phyloP scores from a whole-genome alignment of 805 yeast species.

The Pichia insulana region DNA sequence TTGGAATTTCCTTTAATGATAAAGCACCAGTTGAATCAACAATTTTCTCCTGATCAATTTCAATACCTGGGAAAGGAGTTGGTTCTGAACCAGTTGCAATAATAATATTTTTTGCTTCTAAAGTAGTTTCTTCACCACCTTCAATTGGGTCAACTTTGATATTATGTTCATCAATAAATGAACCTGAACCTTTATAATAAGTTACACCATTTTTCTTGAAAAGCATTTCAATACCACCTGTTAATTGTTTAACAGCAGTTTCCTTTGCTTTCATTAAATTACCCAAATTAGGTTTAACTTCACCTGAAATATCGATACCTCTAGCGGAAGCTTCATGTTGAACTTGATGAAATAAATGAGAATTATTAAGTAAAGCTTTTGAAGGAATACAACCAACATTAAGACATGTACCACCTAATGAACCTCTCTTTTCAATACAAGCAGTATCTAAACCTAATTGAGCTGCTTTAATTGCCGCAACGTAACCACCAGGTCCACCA shows the following conservation, averaged over 20 bases:
- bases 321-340: conserved; percentile 74
- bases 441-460: conserved; percentile 93
- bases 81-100: conserved; percentile 98
- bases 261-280: conserved; percentile 90
- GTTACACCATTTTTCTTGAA: conserved; percentile 94
- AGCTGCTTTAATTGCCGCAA: conserved; percentile 98
- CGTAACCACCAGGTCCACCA: conserved; percentile 99
- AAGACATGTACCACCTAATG: conserved; percentile 95
- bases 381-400: conserved; percentile 99
- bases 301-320: conserved; percentile 76
- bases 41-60: conserved; percentile 92
- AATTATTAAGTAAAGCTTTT: conserved; percentile 88
- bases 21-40: conserved; percentile 93
- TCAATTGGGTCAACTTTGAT: conserved; percentile 79
- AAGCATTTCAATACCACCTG: conserved; percentile 89
- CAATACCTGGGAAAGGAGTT: conserved; percentile 97
- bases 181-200: conserved; percentile 88
- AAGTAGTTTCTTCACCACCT: conserved; percentile 62
- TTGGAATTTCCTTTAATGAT: conserved; percentile 80
- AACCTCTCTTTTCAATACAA: conserved; percentile 94
- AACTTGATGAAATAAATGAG: conserved; percentile 86
- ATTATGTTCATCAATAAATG: conserved; percentile 74
- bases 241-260: conserved; percentile 77
- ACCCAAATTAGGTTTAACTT: conserved; percentile 64
- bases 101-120: conserved; percentile 81